A percentile compares a stretch with the other conserved stretches of the same genome.
These are phyloP conservation scores for Lagerstroemia speciosa DNA, from an alignment of 345 rosid genomes.

Conservation along the genomic window DNA sequence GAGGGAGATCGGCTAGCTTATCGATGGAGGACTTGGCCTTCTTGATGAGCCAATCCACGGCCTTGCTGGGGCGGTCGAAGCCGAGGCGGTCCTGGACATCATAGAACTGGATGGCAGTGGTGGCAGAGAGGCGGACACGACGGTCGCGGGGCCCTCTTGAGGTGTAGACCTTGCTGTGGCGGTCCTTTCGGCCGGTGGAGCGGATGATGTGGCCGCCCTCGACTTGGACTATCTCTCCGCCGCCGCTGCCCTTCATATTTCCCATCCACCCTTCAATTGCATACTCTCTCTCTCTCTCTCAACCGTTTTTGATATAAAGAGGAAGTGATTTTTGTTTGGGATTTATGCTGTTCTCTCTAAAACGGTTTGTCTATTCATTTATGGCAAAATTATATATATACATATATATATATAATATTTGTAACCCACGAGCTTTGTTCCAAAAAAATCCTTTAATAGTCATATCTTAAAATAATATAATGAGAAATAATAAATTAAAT, in stretches of 20 bases:
- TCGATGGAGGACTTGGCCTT: conserved; percentile 79
- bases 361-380: background rate
- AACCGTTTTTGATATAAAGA: too few species aligned
- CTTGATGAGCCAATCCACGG: conserved; percentile 83
- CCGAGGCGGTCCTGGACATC: conserved; percentile 87
- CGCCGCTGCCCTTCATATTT: conserved; percentile 22
- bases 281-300: background rate
- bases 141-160: conserved; percentile 77
- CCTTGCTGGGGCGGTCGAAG: conserved; percentile 81
- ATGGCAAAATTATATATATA: too few species aligned
- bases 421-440: too few species aligned
- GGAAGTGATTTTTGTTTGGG: background rate
- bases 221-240: conserved; percentile 66
- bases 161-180: conserved; percentile 78
- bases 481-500: too few species aligned
- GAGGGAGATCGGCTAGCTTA: conserved; percentile 52
- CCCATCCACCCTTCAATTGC: conserved; percentile 1
- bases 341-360: background rate
- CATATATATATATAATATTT: too few species aligned
- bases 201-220: conserved; percentile 73
- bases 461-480: too few species aligned
- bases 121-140: conserved; percentile 74
- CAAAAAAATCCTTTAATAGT: too few species aligned
- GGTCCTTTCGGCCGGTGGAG: conserved; percentile 67
- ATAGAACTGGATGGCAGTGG: conserved; percentile 83